Base-by-base conservation (phyloP, 2,329 filamentous ascomycete genomes). In the Zalaria obscura region DNA sequence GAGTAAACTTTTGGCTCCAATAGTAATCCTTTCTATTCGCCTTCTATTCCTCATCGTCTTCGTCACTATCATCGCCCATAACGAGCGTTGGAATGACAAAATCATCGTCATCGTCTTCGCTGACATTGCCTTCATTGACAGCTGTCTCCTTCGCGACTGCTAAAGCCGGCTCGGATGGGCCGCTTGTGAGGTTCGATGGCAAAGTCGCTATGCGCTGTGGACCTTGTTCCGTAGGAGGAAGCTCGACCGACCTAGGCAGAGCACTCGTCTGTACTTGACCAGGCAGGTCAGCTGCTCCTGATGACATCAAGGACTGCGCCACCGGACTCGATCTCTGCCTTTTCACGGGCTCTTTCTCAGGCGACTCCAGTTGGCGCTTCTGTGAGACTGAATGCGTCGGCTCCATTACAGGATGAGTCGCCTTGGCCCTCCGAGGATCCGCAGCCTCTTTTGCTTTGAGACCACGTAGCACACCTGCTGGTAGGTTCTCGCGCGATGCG, bases 1-100 rank as follows among this genome's bases (percentile, higher is more conserved):
- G 18, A 18, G 18, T 18, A 18, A 18, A 18, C 18, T 18, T 18
- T 18, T 18, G 18, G 18, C 18, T 18, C 18, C 18, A 18, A 32
- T 32, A 7, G 7, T 32, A 32, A n/a, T 32, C 29, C 29, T n/a
- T 32, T 18, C 8, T 11, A 9, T 11, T 18, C 10, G 25, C 41
- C 5, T 41, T n/a, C 7, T 49, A 44, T 1, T 45, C 45, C n/a
- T 52, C 50, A 28, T 51, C 50, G 28, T 57, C 55, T 7, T 52
- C 49, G 34, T 55, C 52, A 25, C 47, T 50, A 27, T 51, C 49
- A n/a, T 26, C 53, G 43, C 57, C 54, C 50, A 58, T 54, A 25
- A 51, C 55, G 27, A 61, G 43, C 10, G 51, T 47, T 5, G 59
- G 59, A 41, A 62, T 54, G 35, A 59, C 58, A 41, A 60, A 56